Conservation (phyloP, 371 early-diverging fungal genomes). For the Modicella reniformis region DNA sequence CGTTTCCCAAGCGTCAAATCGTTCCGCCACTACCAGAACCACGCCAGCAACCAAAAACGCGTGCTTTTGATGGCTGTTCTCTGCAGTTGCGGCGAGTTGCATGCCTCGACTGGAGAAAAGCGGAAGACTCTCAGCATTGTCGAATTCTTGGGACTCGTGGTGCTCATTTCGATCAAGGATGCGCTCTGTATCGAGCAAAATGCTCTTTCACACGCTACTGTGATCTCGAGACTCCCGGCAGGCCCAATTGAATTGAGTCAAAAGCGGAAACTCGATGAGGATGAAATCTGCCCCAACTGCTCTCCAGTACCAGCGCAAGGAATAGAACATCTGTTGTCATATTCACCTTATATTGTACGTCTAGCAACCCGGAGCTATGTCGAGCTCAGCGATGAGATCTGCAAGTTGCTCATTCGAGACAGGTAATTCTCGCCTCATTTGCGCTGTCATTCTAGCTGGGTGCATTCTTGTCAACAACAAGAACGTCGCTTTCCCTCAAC, state of each 20-base stretch:
- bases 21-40: too few species aligned
- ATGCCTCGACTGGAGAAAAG: too few species aligned
- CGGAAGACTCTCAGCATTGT: too few species aligned
- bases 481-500: too few species aligned
- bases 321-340: conserved; percentile 20
- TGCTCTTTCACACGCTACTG: conserved; percentile 23
- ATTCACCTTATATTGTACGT: conserved; percentile 20
- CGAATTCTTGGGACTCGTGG: too few species aligned
- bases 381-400: conserved; percentile 15
- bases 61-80: too few species aligned
- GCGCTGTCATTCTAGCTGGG: conserved; percentile 23
- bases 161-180: too few species aligned
- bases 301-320: conserved; percentile 22
- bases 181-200: too few species aligned
- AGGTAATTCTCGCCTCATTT: conserved; percentile 21
- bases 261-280: conserved; percentile 20
- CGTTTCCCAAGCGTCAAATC: too few species aligned
- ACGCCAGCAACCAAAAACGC: too few species aligned
- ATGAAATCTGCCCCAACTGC: conserved; percentile 11
- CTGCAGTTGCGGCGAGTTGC: too few species aligned
- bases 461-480: conserved; percentile 24
- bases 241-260: conserved; percentile 4
- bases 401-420: conserved; percentile 27
- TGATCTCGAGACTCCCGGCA: conserved; percentile 11
- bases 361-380: conserved; percentile 13